Evolutionary conservation across 1,139 yeast species (phyloP).

Genomic region (Hemisphaericaspora xylofermentans): DNA sequence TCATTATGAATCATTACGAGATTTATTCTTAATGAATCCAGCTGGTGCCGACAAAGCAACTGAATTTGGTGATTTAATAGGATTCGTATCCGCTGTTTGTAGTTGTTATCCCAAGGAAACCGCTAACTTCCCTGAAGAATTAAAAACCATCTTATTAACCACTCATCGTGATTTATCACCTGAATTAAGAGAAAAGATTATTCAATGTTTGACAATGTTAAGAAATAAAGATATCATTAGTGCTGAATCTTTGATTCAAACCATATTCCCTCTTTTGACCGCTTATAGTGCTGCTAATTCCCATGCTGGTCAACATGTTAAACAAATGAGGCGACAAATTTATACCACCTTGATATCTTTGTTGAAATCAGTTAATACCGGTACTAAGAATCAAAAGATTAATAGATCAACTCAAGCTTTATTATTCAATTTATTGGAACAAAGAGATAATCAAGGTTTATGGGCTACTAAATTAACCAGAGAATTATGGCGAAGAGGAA

Average conservation of each 20-base stretch:
- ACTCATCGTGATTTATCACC: conserved; percentile 83
- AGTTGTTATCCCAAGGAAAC: conserved; percentile 89
- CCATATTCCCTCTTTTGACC: conserved; percentile 80
- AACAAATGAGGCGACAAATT: conserved; percentile 77
- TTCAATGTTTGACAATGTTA: conserved; percentile 85
- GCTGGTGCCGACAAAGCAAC: conserved; percentile 58
- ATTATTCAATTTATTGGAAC: conserved; percentile 78
- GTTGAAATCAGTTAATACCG: conserved; percentile 78
- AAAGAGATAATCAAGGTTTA: conserved; percentile 76
- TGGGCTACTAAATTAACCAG: conserved; percentile 97
- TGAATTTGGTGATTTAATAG: conserved; percentile 81
- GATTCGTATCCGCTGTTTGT: conserved; percentile 91
- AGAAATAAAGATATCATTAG: conserved; percentile 82
- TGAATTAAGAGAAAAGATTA: conserved; percentile 85
- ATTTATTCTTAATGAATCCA: conserved; percentile 73
- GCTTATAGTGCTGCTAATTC: conserved; percentile 46
- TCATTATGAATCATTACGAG: conserved; percentile 88
- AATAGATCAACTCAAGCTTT: conserved; percentile 90
- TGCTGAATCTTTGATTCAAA: conserved; percentile 78
- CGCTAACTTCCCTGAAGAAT: conserved; percentile 75
- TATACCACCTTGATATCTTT: conserved; percentile 76
- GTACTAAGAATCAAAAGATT: conserved; percentile 80
- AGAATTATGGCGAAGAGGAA: conserved; percentile 95
- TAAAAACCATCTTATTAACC: conserved; percentile 62
- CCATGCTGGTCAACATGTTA: conserved; percentile 70